Conservation (phyloP, 306 rosid genomes). For the Vicia faba region DNA sequence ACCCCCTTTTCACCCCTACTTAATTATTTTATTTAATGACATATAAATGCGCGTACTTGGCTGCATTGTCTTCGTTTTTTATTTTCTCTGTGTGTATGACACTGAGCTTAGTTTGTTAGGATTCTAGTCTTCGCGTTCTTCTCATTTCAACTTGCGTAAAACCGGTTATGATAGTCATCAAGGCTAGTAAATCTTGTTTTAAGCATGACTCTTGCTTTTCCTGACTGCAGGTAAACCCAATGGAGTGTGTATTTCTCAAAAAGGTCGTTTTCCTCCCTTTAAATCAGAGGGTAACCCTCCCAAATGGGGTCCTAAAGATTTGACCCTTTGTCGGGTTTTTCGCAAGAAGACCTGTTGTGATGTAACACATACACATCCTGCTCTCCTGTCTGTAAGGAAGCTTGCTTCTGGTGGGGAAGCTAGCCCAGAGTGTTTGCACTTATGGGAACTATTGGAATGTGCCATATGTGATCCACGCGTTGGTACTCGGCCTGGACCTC, state of each 20-base stretch:
- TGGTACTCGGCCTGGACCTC: constrained; percentile 83
- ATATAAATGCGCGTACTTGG: neutral
- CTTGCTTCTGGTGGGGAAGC: constrained; percentile 89
- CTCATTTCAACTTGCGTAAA: constrained; percentile 6
- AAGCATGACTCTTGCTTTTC: constrained; percentile 1
- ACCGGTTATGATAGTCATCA: constrained; percentile 10
- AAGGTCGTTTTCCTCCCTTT: constrained; percentile 82
- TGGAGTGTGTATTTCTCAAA: constrained; percentile 83
- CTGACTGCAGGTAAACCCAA: constrained; percentile 56
- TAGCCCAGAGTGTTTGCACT: constrained; percentile 74
- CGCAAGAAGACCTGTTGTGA: constrained; percentile 87
- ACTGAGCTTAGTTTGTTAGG: constrained; percentile 6
- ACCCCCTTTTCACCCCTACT: neutral
- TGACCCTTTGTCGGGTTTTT: constrained; percentile 84
- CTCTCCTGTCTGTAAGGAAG: constrained; percentile 69
- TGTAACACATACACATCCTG: constrained; percentile 79
- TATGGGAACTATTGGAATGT: constrained; percentile 95
- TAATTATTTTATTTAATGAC: neutral
- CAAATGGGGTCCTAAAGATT: constrained; percentile 71
- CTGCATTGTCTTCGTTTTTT: neutral
- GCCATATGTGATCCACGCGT: constrained; percentile 84
- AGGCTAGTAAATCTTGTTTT: neutral
- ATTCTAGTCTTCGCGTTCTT: neutral
- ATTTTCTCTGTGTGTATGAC: neutral
- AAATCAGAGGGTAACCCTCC: constrained; percentile 77